phyloP scores from a whole-genome alignment of 805 yeast species.

The Nakazawaea pomicola region DNA sequence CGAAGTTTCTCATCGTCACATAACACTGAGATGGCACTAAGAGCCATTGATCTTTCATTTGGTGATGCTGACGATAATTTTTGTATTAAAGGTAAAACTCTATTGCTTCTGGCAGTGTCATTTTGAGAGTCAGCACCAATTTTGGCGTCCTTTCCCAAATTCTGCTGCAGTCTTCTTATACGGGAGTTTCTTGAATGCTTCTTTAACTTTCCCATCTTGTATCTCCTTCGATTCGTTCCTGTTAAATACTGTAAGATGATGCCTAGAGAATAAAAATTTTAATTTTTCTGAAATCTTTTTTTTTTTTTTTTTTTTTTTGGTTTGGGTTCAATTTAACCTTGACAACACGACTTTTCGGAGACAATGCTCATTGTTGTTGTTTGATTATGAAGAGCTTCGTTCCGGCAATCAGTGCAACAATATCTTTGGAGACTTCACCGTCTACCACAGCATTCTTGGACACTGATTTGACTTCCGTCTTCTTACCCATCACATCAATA shows the following conservation, averaged over 20 bases:
- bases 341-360: no score
- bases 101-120: constrained; percentile 27
- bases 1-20: constrained; percentile 68
- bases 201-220: constrained; percentile 68
- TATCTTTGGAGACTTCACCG: background rate
- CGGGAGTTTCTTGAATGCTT: constrained; percentile 52
- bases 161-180: constrained; percentile 16
- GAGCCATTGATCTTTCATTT: constrained; percentile 73
- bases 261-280: background rate
- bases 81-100: constrained; percentile 62
- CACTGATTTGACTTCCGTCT: no score
- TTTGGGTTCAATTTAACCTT: no score
- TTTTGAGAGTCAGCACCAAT: background rate
- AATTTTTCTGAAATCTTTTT: no score
- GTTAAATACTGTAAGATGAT: background rate
- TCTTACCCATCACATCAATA: no score
- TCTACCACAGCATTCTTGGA: background rate
- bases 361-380: background rate
- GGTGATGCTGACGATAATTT: constrained; percentile 58
- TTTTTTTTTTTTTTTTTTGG: background rate
- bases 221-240: no score
- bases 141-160: background rate
- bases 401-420: constrained; percentile 3
- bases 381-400: constrained; percentile 3
- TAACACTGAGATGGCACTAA: constrained; percentile 65